Base-by-base conservation (phyloP, 2,329 filamentous ascomycete species). In the Ceratocystis alfenasii region DNA sequence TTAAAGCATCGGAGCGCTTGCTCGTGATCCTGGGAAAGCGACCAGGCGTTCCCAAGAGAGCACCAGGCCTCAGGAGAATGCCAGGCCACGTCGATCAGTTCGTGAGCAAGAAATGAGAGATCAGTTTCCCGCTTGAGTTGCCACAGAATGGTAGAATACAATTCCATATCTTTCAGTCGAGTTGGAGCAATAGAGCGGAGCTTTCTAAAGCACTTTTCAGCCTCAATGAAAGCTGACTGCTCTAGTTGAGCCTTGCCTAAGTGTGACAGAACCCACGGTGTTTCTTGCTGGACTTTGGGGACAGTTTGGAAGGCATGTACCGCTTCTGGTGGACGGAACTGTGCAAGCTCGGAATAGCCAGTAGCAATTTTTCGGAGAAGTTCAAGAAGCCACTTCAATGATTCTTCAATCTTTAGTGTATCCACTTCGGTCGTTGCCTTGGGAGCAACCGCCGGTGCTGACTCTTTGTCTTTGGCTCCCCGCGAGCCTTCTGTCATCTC, bases 91-190 rank as follows among this genome's bases (percentile, higher is more conserved):
- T 96, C 93, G 63, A 95, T 83, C 50, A 97, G 80, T 71, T 95
- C 90, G 72, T 97, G 93, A 0, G 93, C 90, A 33, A 99, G 80
- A 75, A 94, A 95, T 0, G 93, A 92, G 25, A 99, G 80, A 68
- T 96, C 90, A 0, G 91, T 89, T 72, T 96, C 93, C 69, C 89
- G 87, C 75, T 95, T 96, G 69, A 96, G 78, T 74, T 96, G 92
- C 94, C 95, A 99, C n/a, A 99, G 81, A n/a, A 95, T 87, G 0
- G 94, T 99, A 15, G 93, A 97, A 76, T 96, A 99, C 45, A 97
- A 87, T 73, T 99, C 94, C 92, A 97, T 96, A 72, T 96, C 92
- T 73, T 95, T 88, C 57, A 95, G 80, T 3, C 90, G 85, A 0
- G 89, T 89, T 0, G 93, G 93, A 12, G 89, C 87, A 70, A 94